Evolutionary conservation across 2,329 filamentous ascomycete species (phyloP), one percentile per base, ranked within the genome.

Genomic region (Atkinsonella hypoxylon): DNA sequence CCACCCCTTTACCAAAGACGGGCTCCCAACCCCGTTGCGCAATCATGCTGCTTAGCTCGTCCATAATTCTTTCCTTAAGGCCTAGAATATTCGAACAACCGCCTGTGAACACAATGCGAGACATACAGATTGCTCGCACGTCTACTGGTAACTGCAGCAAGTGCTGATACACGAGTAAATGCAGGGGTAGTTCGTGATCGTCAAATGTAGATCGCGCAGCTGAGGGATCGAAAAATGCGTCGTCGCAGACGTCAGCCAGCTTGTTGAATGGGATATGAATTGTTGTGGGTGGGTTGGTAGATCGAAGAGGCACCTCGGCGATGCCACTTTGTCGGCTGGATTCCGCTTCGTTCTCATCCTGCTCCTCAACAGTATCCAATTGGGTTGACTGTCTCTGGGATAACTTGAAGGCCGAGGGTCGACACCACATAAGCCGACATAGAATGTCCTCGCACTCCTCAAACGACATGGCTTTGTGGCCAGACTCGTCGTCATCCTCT

Each of bases 81-180:
- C 93, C 93, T 0, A 90, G 77, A 9, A 96, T 81, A 26, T 78
- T 78, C 6, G 89, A 82, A 45, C 85, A 85, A 2, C 89, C 89
- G 32, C 93, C 93, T 0, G 84, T 85, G 61, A 98, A 86, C 15
- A 95, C 73, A 44, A 97, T 86, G 39, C 91, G 85, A 1, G 89
- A 83, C 82, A 96, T 93, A 65, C 91, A 96, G 4, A 84, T 69
- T 1, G 86, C 83, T 22, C 93, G 82, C 4, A 90, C 82, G 65
- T 98, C 93, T 4, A 91, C 70, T 0, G 89, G 87, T 1, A 96
- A 73, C 8, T 80, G 75, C 1, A 94, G 73, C 1, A 98, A 76
- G 38, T 82, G 78, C 49, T 79, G 78, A 67, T 95, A 94, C 2
- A 94, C 73, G 9, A 97, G 75, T 12, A 82, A 63, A 48, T 87